Evolutionary conservation across 768 basidiomycete genomes (phyloP).

Genomic region (Tylopilus balloui): DNA sequence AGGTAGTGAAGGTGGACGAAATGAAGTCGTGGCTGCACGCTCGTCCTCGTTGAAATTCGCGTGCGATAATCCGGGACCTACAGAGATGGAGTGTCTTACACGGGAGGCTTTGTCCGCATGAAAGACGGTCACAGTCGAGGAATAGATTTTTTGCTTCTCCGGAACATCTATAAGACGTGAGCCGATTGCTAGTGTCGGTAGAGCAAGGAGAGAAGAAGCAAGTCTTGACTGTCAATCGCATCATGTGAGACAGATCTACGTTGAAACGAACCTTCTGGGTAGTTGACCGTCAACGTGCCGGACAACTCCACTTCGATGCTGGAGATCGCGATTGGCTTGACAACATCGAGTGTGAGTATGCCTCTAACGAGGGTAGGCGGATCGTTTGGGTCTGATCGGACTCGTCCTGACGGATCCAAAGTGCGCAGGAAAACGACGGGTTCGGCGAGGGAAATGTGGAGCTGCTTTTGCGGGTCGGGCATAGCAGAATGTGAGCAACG

Average conservation of each 20-base stretch:
- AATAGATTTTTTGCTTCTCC: constrained; percentile 72
- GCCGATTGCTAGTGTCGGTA: constrained; percentile 45
- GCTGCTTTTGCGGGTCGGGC: constrained; percentile 36
- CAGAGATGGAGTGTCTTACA: constrained; percentile 18
- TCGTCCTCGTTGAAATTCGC: constrained; percentile 1
- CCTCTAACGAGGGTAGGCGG: constrained; percentile 64
- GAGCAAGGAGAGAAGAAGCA: neutral
- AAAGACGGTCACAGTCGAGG: constrained; percentile 72
- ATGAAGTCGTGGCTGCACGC: neutral
- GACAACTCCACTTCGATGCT: constrained; percentile 79
- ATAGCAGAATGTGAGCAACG: constrained; percentile 1
- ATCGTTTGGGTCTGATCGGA: constrained; percentile 35
- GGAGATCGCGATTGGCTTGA: constrained; percentile 80
- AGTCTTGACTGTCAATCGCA: neutral
- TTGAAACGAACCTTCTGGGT: constrained; percentile 75
- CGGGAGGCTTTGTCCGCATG: constrained; percentile 47
- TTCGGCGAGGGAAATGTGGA: constrained; percentile 63
- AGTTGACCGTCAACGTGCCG: constrained; percentile 63
- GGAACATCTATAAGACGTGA: constrained; percentile 66
- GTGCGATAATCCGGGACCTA: constrained; percentile 20
- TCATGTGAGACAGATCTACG: neutral
- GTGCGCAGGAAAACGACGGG: constrained; percentile 68
- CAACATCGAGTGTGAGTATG: constrained; percentile 55
- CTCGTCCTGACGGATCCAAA: constrained; percentile 42
- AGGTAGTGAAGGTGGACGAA: neutral